phyloP scores from a whole-genome alignment of 2,329 filamentous ascomycete species.

The Pyrenophora teres region DNA sequence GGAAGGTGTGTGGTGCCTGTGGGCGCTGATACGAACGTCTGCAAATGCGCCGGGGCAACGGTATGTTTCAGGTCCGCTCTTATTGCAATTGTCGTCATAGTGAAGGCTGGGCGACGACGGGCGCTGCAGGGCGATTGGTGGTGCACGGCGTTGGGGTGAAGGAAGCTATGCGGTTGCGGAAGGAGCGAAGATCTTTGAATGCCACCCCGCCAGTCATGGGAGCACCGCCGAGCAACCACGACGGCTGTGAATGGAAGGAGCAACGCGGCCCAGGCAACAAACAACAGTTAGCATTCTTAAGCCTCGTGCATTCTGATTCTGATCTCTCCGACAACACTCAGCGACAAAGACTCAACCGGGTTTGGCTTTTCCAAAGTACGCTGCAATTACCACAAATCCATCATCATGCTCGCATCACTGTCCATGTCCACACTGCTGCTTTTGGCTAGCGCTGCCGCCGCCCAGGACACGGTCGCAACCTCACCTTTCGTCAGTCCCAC shows the following conservation, averaged over 20 bases:
- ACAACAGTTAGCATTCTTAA: neutral
- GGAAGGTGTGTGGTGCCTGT: slow-evolving; percentile 31
- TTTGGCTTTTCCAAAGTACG: neutral
- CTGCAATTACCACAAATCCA: neutral
- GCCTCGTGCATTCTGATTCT: neutral
- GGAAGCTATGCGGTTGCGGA: slow-evolving; percentile 35
- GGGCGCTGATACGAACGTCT: slow-evolving; percentile 33
- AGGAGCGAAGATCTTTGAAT: slow-evolving; percentile 36
- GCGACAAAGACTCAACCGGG: too few relatives aligned
- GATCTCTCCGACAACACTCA: too few relatives aligned
- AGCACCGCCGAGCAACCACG: slow-evolving; percentile 6
- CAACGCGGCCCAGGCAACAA: slow-evolving; percentile 15
- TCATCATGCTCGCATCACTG: slow-evolving; percentile 31
- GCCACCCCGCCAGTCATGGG: slow-evolving; percentile 22
- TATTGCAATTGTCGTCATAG: slow-evolving; percentile 33
- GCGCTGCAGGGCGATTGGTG: slow-evolving; percentile 23
- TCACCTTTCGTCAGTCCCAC: slow-evolving; percentile 17
- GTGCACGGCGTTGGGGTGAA: slow-evolving; percentile 22
- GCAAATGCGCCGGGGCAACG: slow-evolving; percentile 39
- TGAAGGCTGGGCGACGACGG: slow-evolving; percentile 14
- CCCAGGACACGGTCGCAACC: slow-evolving; percentile 24
- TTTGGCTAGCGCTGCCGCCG: slow-evolving; percentile 30
- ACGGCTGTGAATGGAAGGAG: neutral
- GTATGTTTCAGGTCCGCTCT: slow-evolving; percentile 25
- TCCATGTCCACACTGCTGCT: slow-evolving; percentile 32